These are phyloP conservation scores for Leptographium procerum DNA, from an alignment of 2,329 filamentous ascomycete species.

Conservation along the genomic window DNA sequence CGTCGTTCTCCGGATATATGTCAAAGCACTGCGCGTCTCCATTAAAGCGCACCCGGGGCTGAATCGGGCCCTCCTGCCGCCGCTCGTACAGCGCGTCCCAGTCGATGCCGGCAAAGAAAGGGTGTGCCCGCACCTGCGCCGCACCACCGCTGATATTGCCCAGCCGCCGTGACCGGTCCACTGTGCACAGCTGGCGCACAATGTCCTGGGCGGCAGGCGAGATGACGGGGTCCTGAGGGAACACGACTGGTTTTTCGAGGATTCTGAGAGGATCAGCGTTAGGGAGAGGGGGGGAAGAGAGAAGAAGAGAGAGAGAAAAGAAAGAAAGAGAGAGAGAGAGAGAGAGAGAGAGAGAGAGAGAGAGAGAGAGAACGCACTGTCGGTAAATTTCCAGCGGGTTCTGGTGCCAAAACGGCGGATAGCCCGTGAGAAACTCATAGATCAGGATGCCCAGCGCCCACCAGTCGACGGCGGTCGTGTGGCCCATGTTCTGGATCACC, in stretches of 20 bases:
- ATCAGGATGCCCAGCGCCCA: constrained; percentile 78
- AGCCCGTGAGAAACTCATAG: constrained; percentile 75
- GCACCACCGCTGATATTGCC: constrained; percentile 71
- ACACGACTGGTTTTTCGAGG: constrained; percentile 64
- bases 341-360: background rate
- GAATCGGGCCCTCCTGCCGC: constrained; percentile 56
- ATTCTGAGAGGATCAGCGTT: constrained; percentile 44
- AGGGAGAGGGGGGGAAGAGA: background rate
- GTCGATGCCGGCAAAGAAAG: constrained; percentile 62
- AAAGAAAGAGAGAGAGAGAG: background rate
- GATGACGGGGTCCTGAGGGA: constrained; percentile 55
- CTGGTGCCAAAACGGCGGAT: constrained; percentile 78
- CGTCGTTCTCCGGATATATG: constrained; percentile 67
- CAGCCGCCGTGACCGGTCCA: constrained; percentile 65
- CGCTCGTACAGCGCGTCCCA: constrained; percentile 63
- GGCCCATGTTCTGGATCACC: constrained; percentile 73
- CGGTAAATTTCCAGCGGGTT: constrained; percentile 84
- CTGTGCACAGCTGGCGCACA: constrained; percentile 64
- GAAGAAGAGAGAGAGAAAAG: background rate
- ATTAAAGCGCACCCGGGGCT: constrained; percentile 60
- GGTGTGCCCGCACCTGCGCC: constrained; percentile 58
- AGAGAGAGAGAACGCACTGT: constrained; percentile 35
- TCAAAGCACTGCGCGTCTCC: constrained; percentile 77
- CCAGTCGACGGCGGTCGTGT: constrained; percentile 71
- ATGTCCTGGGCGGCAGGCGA: constrained; percentile 61